phyloP scores from a whole-genome alignment of 148 eudicot species.

The Hydrangea macrophylla region DNA sequence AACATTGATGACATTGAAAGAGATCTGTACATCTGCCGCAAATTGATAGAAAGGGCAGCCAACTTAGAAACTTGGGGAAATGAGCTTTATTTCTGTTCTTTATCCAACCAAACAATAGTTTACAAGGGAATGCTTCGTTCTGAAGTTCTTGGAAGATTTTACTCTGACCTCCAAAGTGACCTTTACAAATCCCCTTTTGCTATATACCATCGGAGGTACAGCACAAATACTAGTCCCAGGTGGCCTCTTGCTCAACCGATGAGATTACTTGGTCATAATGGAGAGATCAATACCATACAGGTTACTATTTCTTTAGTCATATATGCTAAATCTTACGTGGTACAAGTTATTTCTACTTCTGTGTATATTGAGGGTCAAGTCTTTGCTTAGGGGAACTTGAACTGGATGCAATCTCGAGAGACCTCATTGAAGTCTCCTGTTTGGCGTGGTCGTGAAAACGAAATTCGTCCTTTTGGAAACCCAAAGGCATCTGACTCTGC shows the following conservation, averaged over 20 bases:
- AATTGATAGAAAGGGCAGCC: constrained; percentile 77
- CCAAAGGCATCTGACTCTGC: constrained; percentile 98
- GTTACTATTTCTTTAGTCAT: constrained; percentile 36
- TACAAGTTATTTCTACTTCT: background rate
- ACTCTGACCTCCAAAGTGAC: constrained; percentile 71
- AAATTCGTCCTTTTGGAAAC: constrained; percentile 93
- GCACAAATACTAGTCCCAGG: constrained; percentile 97
- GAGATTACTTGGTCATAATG: constrained; percentile 99
- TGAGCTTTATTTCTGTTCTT: constrained; percentile 92
- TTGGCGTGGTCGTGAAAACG: constrained; percentile 97
- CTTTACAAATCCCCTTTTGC: constrained; percentile 85
- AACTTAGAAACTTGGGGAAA: constrained; percentile 73
- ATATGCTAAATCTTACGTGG: constrained; percentile 5
- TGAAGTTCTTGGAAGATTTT: constrained; percentile 89
- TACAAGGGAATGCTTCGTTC: constrained; percentile 99
- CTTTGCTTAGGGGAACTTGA: constrained; percentile 81
- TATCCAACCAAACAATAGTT: constrained; percentile 92
- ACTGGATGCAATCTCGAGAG: constrained; percentile 99
- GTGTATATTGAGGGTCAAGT: constrained; percentile 15
- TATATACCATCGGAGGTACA: constrained; percentile 94
- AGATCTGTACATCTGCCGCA: constrained; percentile 87
- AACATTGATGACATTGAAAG: constrained; percentile 89
- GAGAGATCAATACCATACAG: constrained; percentile 99
- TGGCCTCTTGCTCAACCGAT: constrained; percentile 99
- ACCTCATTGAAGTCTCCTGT: constrained; percentile 81